A percentile compares a stretch with the other conserved stretches of the same genome.
These are phyloP conservation scores for Mortierella sp. DNA, from an alignment of 371 early-diverging fungal genomes.

Conservation along the genomic window DNA sequence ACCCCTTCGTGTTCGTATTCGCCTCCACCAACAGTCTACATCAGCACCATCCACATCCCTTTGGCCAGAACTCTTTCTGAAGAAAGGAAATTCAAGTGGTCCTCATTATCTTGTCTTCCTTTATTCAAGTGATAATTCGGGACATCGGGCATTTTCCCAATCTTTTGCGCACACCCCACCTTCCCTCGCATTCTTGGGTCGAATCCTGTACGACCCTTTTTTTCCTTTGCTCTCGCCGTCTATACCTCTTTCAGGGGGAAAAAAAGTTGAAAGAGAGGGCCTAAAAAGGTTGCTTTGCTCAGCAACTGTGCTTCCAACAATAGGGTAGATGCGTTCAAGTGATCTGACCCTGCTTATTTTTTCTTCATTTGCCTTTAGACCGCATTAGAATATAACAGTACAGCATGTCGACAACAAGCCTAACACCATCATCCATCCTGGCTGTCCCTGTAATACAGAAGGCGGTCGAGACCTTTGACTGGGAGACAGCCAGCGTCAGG, in stretches of 20 bases:
- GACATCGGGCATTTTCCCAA: background rate
- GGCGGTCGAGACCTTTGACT: conserved; percentile 1
- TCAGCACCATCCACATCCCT: background rate
- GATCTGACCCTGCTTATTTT: background rate
- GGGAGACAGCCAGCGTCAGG: background rate
- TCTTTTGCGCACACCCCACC: conserved; percentile 12
- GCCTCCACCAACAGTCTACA: background rate
- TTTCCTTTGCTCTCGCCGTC: background rate
- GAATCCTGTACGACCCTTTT: background rate
- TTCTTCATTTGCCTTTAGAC: background rate
- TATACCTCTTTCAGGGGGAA: background rate
- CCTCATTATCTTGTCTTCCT: background rate
- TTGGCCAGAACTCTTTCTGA: background rate
- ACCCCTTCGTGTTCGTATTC: too few species aligned
- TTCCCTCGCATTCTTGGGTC: background rate
- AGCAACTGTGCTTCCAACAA: background rate
- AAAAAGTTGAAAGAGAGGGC: background rate
- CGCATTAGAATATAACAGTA: background rate
- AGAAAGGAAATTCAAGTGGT: background rate
- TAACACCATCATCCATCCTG: background rate
- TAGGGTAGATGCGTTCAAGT: background rate
- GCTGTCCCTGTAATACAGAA: background rate
- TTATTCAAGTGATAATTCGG: background rate
- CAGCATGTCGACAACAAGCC: background rate
- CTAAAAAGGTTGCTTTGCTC: conserved; percentile 14